phyloP scores from a whole-genome alignment of 306 rosid genomes.

The Sindora glabra region DNA sequence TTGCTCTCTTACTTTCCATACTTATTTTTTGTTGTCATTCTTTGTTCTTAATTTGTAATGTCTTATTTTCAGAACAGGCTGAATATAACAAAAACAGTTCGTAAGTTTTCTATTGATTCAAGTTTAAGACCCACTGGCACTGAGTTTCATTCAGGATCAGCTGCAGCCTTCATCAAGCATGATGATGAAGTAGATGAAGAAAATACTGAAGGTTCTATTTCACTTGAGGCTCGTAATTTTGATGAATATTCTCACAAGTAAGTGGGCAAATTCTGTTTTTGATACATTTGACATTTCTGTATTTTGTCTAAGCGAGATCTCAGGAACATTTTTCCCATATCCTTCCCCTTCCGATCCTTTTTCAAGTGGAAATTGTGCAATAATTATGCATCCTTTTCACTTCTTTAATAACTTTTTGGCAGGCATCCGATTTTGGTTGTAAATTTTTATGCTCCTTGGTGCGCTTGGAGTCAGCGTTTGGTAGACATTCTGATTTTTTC shows the following conservation, averaged over 20 bases:
- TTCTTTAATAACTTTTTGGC: conserved; percentile 20
- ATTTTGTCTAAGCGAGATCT: neutral
- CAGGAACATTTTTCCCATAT: neutral
- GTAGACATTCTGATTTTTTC: conserved; percentile 35
- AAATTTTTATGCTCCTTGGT: conserved; percentile 96
- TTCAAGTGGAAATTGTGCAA: neutral
- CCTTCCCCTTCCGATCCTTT: neutral
- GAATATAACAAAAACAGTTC: conserved; percentile 87
- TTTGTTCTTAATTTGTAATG: conserved; percentile 24
- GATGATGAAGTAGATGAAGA: conserved; percentile 74
- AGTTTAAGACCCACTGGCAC: conserved; percentile 68
- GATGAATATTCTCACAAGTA: conserved; percentile 68
- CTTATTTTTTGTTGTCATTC: neutral
- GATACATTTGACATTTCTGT: conserved; percentile 14
- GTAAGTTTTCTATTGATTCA: conserved; percentile 76
- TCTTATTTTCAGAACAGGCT: conserved; percentile 79
- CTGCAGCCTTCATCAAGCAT: conserved; percentile 59
- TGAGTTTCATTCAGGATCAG: conserved; percentile 78
- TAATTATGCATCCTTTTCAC: neutral
- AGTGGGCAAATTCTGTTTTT: conserved; percentile 31
- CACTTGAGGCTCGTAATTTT: conserved; percentile 41
- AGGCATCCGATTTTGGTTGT: conserved; percentile 79
- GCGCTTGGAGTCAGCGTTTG: conserved; percentile 93
- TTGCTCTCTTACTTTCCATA: neutral
- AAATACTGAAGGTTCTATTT: conserved; percentile 54